Conservation (phyloP, 2,329 filamentous ascomycete species). For the Botrytis tulipae region DNA sequence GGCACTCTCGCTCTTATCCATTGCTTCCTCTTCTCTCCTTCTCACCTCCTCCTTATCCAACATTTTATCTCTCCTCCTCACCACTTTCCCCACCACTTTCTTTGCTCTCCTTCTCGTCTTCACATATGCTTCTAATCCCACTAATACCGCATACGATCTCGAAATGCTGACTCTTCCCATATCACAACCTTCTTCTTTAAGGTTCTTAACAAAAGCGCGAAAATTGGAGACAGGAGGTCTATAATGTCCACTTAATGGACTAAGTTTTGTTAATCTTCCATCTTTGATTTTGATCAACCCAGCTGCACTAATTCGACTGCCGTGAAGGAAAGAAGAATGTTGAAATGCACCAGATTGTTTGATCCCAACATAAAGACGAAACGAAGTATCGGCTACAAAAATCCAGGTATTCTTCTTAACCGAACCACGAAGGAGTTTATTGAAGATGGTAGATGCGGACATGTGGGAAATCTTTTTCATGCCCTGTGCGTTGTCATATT, state of each 20-base stretch:
- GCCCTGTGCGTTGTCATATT: conserved; percentile 60
- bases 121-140: conserved; percentile 78
- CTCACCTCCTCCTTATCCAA: neutral
- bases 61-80: conserved; percentile 11
- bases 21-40: neutral
- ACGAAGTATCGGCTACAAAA: conserved; percentile 83
- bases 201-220: conserved; percentile 70
- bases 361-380: conserved; percentile 84
- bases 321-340: conserved; percentile 85
- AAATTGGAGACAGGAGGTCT: conserved; percentile 78
- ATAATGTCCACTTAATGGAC: conserved; percentile 76
- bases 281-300: conserved; percentile 83
- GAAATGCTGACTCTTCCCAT: conserved; percentile 76
- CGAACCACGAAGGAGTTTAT: conserved; percentile 73
- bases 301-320: conserved; percentile 75
- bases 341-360: conserved; percentile 88
- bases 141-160: conserved; percentile 76
- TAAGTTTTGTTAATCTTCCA: conserved; percentile 71
- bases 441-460: conserved; percentile 70
- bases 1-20: conserved; percentile 5
- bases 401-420: conserved; percentile 92
- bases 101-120: conserved; percentile 65
- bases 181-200: conserved; percentile 73
- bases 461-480: conserved; percentile 63
- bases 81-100: conserved; percentile 27